Evolutionary conservation across 2,329 filamentous ascomycete species (phyloP), one percentile per base, ranked within the genome.

Genomic region (Claviceps paspali): DNA sequence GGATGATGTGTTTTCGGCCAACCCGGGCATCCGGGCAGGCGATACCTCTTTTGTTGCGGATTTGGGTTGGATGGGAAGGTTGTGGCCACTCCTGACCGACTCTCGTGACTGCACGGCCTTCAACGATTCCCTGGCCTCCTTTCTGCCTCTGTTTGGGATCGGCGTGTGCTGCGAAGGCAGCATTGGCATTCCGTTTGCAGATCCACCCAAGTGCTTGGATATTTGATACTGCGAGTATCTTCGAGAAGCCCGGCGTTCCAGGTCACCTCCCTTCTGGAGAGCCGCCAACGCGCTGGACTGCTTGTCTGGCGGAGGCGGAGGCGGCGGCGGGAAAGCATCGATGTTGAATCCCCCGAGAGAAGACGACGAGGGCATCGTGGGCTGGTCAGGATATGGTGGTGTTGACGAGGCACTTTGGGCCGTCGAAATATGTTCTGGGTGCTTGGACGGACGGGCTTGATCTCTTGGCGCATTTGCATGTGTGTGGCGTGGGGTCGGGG

Each of bases 171-270:
- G 85, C 21, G 82, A 68, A 19, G 88, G 86, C 15, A 96, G 73
- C 52, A 92, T 82, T 6, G 87, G 85, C 12, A 96, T 79, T 15
- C 83, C 85, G 57, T 79, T 86, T 12, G 82, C 72, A 28, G 80
- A 79, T 12, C 77, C 73, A 9, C 88, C 88, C 2, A 96, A 66
- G 50, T 94, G 86, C 53, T 95, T 96, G 32, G 85, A 84, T 47
- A 98, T 93, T 52, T 98, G 91, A 54, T 96, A 98, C 37, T 86
- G 82, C 2, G 91, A 96, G 54, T 96, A 98, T 51, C 91, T 71
- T 47, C 88, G 73, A 11, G 91, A 98, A 1, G 91, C 91, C 53
- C 91, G 73, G 52, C 91, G 75, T 60, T 98, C 91, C 35, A 98
- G 64, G 47, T 95, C 87, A 15, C 88, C 88, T 24, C 87, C 87